Conservation (phyloP, 2,329 filamentous ascomycete species). For the Alternaria triticimaculans region DNA sequence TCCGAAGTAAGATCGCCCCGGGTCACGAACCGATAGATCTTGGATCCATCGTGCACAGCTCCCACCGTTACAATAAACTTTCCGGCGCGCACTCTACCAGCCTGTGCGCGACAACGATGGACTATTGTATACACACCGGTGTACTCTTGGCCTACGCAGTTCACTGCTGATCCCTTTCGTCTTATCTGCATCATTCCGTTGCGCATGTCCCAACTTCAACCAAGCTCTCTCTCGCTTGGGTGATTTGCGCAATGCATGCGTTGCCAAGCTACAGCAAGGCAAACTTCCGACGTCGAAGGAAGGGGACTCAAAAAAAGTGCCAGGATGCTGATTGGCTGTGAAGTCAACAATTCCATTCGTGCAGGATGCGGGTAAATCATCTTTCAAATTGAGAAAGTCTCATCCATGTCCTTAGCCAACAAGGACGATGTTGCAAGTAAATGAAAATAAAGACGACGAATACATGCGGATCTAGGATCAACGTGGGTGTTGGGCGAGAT, state of each 20-base stretch:
- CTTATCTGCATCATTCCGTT: neutral
- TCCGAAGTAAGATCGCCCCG: neutral
- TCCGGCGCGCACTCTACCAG: neutral
- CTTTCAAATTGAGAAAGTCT: neutral
- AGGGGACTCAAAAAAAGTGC: neutral
- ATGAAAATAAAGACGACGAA: neutral
- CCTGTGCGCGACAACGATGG: too few relatives aligned
- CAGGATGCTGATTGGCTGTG: neutral
- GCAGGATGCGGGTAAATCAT: neutral
- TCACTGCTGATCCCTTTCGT: neutral
- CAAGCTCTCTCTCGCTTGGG: neutral
- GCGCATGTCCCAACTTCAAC: neutral
- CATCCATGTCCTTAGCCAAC: neutral
- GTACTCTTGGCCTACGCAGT: neutral
- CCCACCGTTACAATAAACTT: neutral
- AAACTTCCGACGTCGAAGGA: neutral
- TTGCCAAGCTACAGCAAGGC: neutral
- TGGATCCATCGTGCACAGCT: neutral
- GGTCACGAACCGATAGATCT: neutral
- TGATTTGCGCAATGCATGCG: neutral
- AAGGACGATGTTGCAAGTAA: neutral
- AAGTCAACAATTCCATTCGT: neutral
- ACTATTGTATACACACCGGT: neutral
- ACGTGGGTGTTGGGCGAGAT: neutral
- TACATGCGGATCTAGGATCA: neutral